Evolutionary conservation across 768 basidiomycete genomes (phyloP).

Genomic region (Phylloporus sp.): DNA sequence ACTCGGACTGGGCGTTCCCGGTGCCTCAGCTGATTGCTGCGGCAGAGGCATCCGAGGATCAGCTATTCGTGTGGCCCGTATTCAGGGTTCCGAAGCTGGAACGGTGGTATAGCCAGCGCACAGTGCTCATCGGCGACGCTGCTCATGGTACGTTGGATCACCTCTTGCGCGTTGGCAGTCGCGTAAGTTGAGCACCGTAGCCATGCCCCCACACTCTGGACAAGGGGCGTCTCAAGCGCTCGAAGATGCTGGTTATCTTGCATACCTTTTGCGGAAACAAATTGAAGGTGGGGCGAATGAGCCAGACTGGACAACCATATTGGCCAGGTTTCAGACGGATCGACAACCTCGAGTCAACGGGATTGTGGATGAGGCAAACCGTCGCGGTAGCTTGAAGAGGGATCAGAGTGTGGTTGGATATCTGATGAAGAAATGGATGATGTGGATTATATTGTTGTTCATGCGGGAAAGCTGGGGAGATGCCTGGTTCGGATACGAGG

Average conservation of each 20-base stretch:
- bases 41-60: slow-evolving; percentile 11
- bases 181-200: slow-evolving; percentile 9
- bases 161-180: neutral
- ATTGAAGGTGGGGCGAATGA: neutral
- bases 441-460: slow-evolving; percentile 20
- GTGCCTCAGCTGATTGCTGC: slow-evolving; percentile 25
- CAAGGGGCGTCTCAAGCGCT: slow-evolving; percentile 31
- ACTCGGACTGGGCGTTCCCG: slow-evolving; percentile 26
- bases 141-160: slow-evolving; percentile 24
- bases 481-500: slow-evolving; percentile 27
- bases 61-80: slow-evolving; percentile 27
- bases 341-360: slow-evolving; percentile 23
- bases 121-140: slow-evolving; percentile 31
- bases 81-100: slow-evolving; percentile 23
- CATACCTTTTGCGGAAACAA: slow-evolving; percentile 21
- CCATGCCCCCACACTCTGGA: slow-evolving; percentile 30
- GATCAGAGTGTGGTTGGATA: slow-evolving; percentile 15
- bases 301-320: slow-evolving; percentile 12
- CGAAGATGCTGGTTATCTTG: slow-evolving; percentile 29
- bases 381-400: slow-evolving; percentile 23
- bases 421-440: slow-evolving; percentile 24
- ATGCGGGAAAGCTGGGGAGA: slow-evolving; percentile 27
- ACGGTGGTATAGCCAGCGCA: slow-evolving; percentile 21
- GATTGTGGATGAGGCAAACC: slow-evolving; percentile 27
- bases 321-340: slow-evolving; percentile 22